These are phyloP conservation scores for Podila epigama DNA, from an alignment of 192 early-diverging fungal genomes.

Conservation along the genomic window DNA sequence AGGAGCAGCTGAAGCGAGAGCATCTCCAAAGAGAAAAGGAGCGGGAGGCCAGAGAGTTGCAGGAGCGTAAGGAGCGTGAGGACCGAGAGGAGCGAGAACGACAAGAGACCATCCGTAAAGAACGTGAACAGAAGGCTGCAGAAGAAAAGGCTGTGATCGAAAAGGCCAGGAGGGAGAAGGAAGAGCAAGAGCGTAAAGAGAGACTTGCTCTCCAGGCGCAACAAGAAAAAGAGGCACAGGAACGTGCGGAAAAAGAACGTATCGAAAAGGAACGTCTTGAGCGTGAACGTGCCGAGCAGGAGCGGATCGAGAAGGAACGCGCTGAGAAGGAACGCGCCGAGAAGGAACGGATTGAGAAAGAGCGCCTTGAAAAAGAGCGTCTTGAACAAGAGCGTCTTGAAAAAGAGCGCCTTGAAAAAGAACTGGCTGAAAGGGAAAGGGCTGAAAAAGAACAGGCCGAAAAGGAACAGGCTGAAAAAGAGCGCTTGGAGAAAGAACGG, in stretches of 20 bases:
- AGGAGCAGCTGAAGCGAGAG: conserved; percentile 4
- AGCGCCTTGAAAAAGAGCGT: conserved; percentile 5
- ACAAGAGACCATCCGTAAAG: not conserved
- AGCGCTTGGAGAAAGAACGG: conserved; percentile 5
- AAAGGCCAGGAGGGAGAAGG: conserved; percentile 6
- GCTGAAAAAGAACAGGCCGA: not conserved
- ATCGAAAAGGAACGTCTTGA: not conserved
- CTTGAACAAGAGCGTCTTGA: not conserved
- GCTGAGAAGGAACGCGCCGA: conserved; percentile 4
- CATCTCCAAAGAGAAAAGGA: conserved; percentile 14
- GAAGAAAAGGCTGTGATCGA: not conserved
- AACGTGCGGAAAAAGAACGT: not conserved
- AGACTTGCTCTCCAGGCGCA: not conserved
- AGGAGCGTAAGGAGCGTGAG: conserved; percentile 4
- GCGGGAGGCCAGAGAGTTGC: conserved; percentile 5
- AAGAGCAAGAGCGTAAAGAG: conserved; percentile 3
- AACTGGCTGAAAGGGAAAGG: conserved; percentile 1
- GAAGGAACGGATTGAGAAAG: conserved; percentile 6
- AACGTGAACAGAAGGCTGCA: conserved; percentile 9
- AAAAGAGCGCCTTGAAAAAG: not conserved
- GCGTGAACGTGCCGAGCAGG: not conserved
- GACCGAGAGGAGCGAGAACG: conserved; percentile 10
- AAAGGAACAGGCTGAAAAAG: not conserved
- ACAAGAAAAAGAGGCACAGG: conserved; percentile 2
- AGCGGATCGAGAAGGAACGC: conserved; percentile 10